Base-by-base conservation (phyloP, 2,329 filamentous ascomycete genomes). In the Penicillium concentricum region DNA sequence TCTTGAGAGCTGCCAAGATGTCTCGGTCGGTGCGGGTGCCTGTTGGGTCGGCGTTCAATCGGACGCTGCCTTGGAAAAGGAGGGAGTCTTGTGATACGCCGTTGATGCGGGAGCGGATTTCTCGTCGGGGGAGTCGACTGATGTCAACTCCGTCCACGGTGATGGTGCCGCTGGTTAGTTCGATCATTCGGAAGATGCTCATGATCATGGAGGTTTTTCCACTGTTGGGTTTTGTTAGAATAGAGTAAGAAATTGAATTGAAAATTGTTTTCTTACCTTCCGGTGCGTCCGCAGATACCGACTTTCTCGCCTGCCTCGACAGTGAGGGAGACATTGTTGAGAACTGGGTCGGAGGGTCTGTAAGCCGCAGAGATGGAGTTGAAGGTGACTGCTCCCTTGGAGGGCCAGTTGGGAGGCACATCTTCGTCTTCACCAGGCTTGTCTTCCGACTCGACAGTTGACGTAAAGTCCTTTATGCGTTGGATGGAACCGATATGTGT, bases 401-500 rank as follows among this genome's bases (percentile, higher is more conserved):
- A 66, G 0, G 79, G 79, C 79, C 79, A 81, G 16, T 69, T 67
- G 0, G 72, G 62, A 3, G 77, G 75, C 4, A 75, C 69, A 4
- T 65, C 62, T 13, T 69, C 64, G 39, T 75, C 69, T 60, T 84
- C 80, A 2, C 62, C 67, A 7, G 67, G 66, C 43, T 69, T 68
- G 45, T 82, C 73, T 61, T 83, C 81, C 2, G 72, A 74, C 10
- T 74, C 64, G 1, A 78, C 76, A 30, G 72, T 74, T 7, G 74
- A 72, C 1, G 74, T 76, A 59, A 85, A 85, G n/a, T 76, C 75
- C 65, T 81, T 82, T 59, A 85, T 76, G 22, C 84, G 76, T 5
- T 79, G 74, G 9, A 87, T 77, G 10, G 82, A 82, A 8, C 84
- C 84, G 43, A 87, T 78, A 37, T 79, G 78, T 0, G 82, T 86